Base-by-base conservation (phyloP, 2,329 filamentous ascomycete genomes). In the Colletotrichum costaricense region DNA sequence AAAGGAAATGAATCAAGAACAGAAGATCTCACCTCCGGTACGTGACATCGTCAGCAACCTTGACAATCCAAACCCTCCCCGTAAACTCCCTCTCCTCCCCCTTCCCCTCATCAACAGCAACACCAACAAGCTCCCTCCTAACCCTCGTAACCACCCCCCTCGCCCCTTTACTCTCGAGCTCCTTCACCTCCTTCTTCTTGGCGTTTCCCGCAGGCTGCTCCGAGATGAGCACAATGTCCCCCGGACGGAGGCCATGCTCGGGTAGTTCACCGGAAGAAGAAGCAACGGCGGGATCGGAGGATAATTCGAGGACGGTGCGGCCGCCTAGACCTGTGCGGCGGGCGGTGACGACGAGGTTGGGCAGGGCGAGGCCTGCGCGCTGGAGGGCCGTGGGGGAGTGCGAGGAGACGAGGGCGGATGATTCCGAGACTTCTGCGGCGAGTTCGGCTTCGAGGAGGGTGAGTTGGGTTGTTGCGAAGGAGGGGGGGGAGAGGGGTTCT, bases 291-390 rank as follows among this genome's bases (percentile, higher is more conserved):
- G 90, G 84, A 78, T 98, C 96, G 0, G 91, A 86, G 19, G 85
- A 84, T 1, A 99, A 90, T 81, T 98, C 95, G 4, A 98, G 85
- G 2, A 99, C 93, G 0, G 94, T 95, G 76, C 95, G 94, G n/a
- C 97, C 97, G 19, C 95, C 97, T 49, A 98, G 87, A 0, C 97
- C 97, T 0, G 97, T 99, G 35, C 95, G 92, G 80, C 94, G 93
- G 22, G 93, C 92, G 12, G 89, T 86, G 42, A 97, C 85, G 38
- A 90, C 85, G 9, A 98, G 90, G 82, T 95, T 96, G 19, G 91
- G 90, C 77, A 97, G 87, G 38, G 94, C 94, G 54, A 95, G 88
- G n/a, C 94, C 94, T 6, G 93, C 93, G 72, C 93, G 91, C 79
- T 94, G 90, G 14, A 97, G 90, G 1, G 90, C 87, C 0, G 88